Evolutionary conservation across 495 filamentous ascomycete species (phyloP).

Genomic region (Aspergillus nanangensis): DNA sequence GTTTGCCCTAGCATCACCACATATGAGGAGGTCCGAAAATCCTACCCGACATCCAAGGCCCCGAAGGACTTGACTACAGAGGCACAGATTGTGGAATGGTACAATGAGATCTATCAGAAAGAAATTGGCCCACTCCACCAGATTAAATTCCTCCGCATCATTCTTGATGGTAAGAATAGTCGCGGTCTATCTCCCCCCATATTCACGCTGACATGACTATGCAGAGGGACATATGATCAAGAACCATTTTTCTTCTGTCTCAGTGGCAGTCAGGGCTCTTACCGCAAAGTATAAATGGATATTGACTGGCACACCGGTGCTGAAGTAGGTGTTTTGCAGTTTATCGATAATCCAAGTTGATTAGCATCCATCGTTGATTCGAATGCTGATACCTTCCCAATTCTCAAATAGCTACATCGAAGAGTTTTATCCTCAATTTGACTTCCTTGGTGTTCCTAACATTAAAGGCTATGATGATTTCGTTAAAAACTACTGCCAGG

Average conservation of each 20-base stretch:
- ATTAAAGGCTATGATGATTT: constrained; percentile 41
- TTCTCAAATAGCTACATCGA: constrained; percentile 17
- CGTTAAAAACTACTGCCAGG: constrained; percentile 41
- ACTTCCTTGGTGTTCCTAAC: constrained; percentile 49
- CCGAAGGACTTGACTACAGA: constrained; percentile 20
- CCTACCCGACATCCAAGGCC: constrained; percentile 39
- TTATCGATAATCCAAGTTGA: too few species aligned
- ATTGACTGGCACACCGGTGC: constrained; percentile 58
- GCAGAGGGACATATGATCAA: constrained; percentile 57
- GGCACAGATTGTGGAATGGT: constrained; percentile 28
- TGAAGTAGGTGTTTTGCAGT: too few species aligned
- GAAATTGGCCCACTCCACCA: constrained; percentile 41
- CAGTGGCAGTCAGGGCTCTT: constrained; percentile 50
- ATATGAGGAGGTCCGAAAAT: constrained; percentile 48
- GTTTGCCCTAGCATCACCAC: constrained; percentile 35
- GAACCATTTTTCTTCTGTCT: constrained; percentile 44
- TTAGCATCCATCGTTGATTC: too few species aligned
- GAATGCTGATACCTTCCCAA: too few species aligned
- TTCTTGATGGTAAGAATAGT: constrained; percentile 49
- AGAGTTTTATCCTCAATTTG: constrained; percentile 58
- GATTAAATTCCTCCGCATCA: constrained; percentile 48
- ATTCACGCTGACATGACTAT: too few species aligned
- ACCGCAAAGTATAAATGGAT: constrained; percentile 53
- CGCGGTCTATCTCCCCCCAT: background rate
- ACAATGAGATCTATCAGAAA: constrained; percentile 24